Base-by-base conservation (phyloP, 2,329 filamentous ascomycete genomes). In the Xylaria hypoxylon region DNA sequence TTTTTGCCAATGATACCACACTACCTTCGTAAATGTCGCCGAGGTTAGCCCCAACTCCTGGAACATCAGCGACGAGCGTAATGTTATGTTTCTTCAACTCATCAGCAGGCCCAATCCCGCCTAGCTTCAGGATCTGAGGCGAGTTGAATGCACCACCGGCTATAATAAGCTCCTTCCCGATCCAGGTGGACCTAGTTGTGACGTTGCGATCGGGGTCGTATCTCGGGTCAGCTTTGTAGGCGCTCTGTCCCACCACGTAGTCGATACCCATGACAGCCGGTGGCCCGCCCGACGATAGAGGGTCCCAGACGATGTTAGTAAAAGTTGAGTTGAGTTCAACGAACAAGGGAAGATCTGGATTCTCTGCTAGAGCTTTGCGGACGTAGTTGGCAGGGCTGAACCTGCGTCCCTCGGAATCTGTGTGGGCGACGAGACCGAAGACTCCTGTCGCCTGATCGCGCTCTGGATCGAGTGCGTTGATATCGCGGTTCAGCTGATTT, bases 31-130 rank as follows among this genome's bases (percentile, higher is more conserved):
- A 84, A 50, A 84, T 84, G 72, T 89, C 86, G 73, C 86, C 81
- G 6, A 89, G 78, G 75, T 87, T 87, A 10, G 77, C 81, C 28
- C 86, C 87, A 11, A 89, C 85, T 42, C 85, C 87, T 0, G 85
- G 85, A 1, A 86, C 78, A 69, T 88, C 81, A 0, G 77, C 75
- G 50, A 87, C 70, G 2, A 87, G 79, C 2, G 79, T 76, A 65
- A 79, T 79, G n/a, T 73, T 74, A 48, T 74, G 74, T 58, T 75
- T 76, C 50, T 75, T 68, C 5, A 84, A 73, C 44, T 83, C 78
- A 0, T 67, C 69, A 0, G 75, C 74, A 1, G 81, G 81, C 0
- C 83, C 83, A 28, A 76, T 57, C 2, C 83, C 82, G 28, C 80
- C 83, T 7, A 83, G 76, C 75, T 84, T 82, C 19, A 85, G 75